Base-by-base conservation (phyloP, 1,284 basidiomycete species). In the Ganoderma meredithae region DNA sequence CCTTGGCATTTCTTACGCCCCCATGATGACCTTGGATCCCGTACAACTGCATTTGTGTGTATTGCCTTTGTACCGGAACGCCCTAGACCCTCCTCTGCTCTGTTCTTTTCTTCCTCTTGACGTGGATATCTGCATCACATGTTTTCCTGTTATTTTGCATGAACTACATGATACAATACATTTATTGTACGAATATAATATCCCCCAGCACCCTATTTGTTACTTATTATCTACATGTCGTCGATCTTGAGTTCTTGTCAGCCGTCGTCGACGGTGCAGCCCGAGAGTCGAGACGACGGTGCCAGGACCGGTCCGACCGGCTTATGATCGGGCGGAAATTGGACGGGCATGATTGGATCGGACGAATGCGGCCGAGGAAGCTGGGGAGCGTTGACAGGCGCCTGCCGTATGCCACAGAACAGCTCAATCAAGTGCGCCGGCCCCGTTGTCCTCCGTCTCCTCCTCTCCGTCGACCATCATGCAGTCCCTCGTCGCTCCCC, bases 401-500 rank as follows among this genome's bases (percentile, higher is more conserved):
- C 68, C 10, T 62, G 60, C 63, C 71, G 71, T 69, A 60, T n/a
- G 60, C 63, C 59, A 49, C 69, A 49, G 36, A 59, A 52, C 33
- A 22, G 27, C 68, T 65, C 67, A 70, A 69, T 69, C 69, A 70
- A 68, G 69, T 72, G 71, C 70, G 60, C 69, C 49, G 63, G 64
- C 61, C 60, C 58, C 65, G 59, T 49, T 62, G 36, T 59, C 64
- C 69, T 65, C 61, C 69, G 31, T 41, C 64, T 36, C 66, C 67
- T 36, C 63, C 63, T 69, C 56, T 60, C 60, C 66, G 55, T 69
- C 64, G 75, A 75, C 66, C 58, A 43, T 62, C 49, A 79, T 78
- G 77, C 75, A 78, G 73, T 73, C 77, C 68, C 67, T 76, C 70
- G 72, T 76, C 56, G 71, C 72, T 19, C 67, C 73, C 47, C 73